phyloP scores from a whole-genome alignment of 768 basidiomycete genomes.

The Calocybe gangraenosa region DNA sequence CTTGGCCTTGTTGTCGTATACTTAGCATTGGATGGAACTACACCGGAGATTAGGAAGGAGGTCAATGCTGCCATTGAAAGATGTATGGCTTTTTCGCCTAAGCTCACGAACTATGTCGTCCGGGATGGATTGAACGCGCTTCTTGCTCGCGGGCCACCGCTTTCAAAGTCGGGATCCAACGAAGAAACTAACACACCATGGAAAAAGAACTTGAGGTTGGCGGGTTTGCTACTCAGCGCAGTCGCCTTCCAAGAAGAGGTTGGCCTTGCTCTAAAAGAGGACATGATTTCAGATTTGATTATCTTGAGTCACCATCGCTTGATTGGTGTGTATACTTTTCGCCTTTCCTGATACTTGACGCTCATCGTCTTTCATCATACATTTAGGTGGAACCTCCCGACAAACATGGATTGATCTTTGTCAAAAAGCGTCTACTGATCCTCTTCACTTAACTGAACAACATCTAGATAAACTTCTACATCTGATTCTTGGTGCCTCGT shows the following conservation, averaged over 20 bases:
- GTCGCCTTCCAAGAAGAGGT: constrained; percentile 42
- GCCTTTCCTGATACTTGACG: background rate
- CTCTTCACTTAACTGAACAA: constrained; percentile 50
- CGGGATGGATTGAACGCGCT: constrained; percentile 53
- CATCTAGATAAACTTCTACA: constrained; percentile 47
- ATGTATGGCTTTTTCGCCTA: constrained; percentile 36
- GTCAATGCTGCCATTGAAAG: constrained; percentile 39
- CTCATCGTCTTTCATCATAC: too few relatives aligned
- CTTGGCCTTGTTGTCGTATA: constrained; percentile 68
- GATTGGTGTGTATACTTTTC: constrained; percentile 41
- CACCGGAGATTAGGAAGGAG: constrained; percentile 48
- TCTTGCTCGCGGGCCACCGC: constrained; percentile 33
- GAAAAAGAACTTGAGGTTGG: constrained; percentile 50
- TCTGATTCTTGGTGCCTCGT: constrained; percentile 44
- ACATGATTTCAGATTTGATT: constrained; percentile 48
- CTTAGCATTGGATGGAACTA: constrained; percentile 56
- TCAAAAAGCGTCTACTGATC: constrained; percentile 65
- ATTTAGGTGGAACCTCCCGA: constrained; percentile 42
- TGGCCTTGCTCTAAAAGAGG: constrained; percentile 36
- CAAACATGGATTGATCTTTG: constrained; percentile 83
- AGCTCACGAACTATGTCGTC: constrained; percentile 48
- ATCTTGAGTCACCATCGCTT: constrained; percentile 72
- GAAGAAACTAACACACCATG: constrained; percentile 30
- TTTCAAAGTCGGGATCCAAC: constrained; percentile 21
- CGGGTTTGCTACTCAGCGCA: constrained; percentile 49